Evolutionary conservation across 345 rosid species (phyloP).

Genomic region (Stellera chamaejasme): DNA sequence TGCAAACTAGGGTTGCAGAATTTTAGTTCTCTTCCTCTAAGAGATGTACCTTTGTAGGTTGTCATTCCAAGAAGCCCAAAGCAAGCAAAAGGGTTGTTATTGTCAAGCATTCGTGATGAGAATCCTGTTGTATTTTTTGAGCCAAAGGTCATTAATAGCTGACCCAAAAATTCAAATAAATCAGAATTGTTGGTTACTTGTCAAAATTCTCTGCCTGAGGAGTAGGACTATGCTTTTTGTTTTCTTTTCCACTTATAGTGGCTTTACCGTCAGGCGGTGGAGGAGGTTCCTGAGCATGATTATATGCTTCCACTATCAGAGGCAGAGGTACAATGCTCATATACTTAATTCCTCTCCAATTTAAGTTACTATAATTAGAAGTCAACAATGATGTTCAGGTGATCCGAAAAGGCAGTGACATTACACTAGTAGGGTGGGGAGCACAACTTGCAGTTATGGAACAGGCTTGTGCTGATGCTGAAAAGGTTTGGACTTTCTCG

Average conservation of each 20-base stretch:
- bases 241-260: constrained; percentile 37
- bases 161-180: neutral
- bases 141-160: constrained; percentile 51
- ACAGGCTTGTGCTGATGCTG: constrained; percentile 74
- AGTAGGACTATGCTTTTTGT: constrained; percentile 3
- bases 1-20: too few species aligned
- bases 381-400: constrained; percentile 37
- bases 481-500: constrained; percentile 30
- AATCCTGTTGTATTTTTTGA: constrained; percentile 87
- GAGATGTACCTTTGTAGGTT: constrained; percentile 30
- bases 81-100: constrained; percentile 80
- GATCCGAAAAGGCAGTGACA: constrained; percentile 75
- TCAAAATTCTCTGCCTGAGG: constrained; percentile 9
- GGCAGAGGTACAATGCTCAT: constrained; percentile 55
- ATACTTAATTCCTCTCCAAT: neutral
- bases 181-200: constrained; percentile 1
- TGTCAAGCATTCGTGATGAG: constrained; percentile 74
- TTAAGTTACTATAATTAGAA: constrained; percentile 11
- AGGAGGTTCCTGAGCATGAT: constrained; percentile 84
- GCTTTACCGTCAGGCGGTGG: constrained; percentile 83
- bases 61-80: constrained; percentile 84
- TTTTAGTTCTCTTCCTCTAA: constrained; percentile 5
- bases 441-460: constrained; percentile 86
- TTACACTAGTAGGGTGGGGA: constrained; percentile 94
- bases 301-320: constrained; percentile 83